Base-by-base conservation (phyloP, 1,284 basidiomycete genomes). In the Volvariella volvacea region DNA sequence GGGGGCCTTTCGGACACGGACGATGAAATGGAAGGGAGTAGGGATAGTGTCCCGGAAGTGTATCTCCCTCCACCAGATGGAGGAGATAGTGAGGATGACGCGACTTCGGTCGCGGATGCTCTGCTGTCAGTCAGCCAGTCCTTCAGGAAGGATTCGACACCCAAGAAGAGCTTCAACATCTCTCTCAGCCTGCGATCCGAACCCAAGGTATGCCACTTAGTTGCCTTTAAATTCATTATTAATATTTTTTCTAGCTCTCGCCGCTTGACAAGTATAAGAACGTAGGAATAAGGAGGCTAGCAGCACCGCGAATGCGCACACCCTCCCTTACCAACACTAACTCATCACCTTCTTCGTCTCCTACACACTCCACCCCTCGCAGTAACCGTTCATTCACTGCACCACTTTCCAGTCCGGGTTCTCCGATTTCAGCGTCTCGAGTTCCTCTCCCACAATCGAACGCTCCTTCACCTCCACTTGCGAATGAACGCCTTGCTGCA, bases 321-420 rank as follows among this genome's bases (percentile, higher is more conserved):
- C 85, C 84, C 2, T 86, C 84, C 3, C 68, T 88, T 8, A 76
- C 85, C 2, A 74, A 74, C 34, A 82, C 80, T 0, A 73, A 75
- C 0, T 73, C 80, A 17, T 83, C 85, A 0, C 34, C 34, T 4
- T 6, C n/a, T n/a, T 74, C 80, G 3, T 85, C 84, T 0, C 73
- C 80, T 0, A 60, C 74, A 0, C 71, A 84, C 50, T 80, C 83
- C 1, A 86, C 83, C 1, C 83, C 83, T 14, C 70, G 68, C 16
- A 82, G 78, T 46, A 71, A 61, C 43, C 65, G 60, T 34, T 80
- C 79, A 2, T 53, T 68, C 20, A 60, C 53, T 1, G 55, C 70
- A 32, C 57, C 65, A 22, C 62, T 57, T 10, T 67, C 64, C 6
- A 60, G 66, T 22, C 55, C 61, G 14, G 64, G 59, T 3, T 80